phyloP scores from a whole-genome alignment of 2,329 filamentous ascomycete species.

The Trichoderma simmonsii region DNA sequence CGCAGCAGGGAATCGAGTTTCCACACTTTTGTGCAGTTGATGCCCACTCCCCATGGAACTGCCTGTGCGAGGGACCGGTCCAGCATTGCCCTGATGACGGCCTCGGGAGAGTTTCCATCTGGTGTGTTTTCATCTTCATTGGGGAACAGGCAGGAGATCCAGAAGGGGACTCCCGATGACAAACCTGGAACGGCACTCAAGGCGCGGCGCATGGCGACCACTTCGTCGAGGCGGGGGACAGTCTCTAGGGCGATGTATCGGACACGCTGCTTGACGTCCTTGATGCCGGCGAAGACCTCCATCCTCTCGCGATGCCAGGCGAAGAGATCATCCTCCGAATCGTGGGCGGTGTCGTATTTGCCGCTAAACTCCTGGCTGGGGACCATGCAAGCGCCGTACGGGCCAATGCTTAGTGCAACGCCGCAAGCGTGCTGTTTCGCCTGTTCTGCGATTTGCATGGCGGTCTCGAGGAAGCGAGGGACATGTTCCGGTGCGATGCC shows the following conservation, averaged over 20 bases:
- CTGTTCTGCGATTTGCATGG: slow-evolving; percentile 42
- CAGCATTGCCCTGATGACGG: slow-evolving; percentile 39
- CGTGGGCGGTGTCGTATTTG: slow-evolving; percentile 51
- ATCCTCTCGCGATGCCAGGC: slow-evolving; percentile 58
- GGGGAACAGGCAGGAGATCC: slow-evolving; percentile 64
- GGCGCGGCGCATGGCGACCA: slow-evolving; percentile 53
- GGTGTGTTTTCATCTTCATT: slow-evolving; percentile 51
- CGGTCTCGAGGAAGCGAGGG: slow-evolving; percentile 41
- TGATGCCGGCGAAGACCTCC: slow-evolving; percentile 45
- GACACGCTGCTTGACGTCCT: slow-evolving; percentile 39
- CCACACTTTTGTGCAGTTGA: slow-evolving; percentile 67
- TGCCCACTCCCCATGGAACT: slow-evolving; percentile 59
- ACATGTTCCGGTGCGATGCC: slow-evolving; percentile 43
- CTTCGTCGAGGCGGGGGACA: slow-evolving; percentile 60
- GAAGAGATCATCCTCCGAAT: slow-evolving; percentile 42
- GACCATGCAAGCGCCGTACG: slow-evolving; percentile 65
- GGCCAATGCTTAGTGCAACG: slow-evolving; percentile 60
- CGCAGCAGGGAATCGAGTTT: slow-evolving; percentile 56
- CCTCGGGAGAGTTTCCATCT: slow-evolving; percentile 47
- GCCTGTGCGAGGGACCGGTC: slow-evolving; percentile 24
- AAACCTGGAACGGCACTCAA: slow-evolving; percentile 30
- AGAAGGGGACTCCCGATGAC: slow-evolving; percentile 42
- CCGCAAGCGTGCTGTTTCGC: slow-evolving; percentile 30
- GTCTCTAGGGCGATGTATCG: slow-evolving; percentile 64
- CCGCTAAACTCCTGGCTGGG: slow-evolving; percentile 66